A percentile compares a stretch with the other conserved stretches of the same genome.
Conservation (phyloP, 306 rosid species). For the Oxytropis ochrocephala region DNA sequence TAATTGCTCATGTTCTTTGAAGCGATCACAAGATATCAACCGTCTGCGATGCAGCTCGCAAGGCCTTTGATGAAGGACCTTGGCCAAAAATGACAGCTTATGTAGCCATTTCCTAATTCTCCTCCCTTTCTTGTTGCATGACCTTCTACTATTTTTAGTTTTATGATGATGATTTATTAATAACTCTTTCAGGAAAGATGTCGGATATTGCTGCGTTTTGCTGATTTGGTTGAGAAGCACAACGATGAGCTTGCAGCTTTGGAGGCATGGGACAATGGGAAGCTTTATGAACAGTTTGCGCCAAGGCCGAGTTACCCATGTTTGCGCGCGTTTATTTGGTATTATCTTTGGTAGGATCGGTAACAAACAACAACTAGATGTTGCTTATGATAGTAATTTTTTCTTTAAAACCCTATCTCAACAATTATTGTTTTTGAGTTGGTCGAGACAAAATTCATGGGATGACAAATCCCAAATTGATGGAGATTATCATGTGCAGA, state of each 20-base stretch:
- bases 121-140: neutral
- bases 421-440: constrained; percentile 32
- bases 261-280: constrained; percentile 90
- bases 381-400: neutral
- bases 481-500: constrained; percentile 74
- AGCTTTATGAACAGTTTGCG: constrained; percentile 71
- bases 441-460: constrained; percentile 99
- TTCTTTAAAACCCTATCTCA: neutral
- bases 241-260: constrained; percentile 70
- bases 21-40: constrained; percentile 71
- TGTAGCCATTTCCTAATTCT: constrained; percentile 30
- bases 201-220: constrained; percentile 67
- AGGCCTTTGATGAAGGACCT: constrained; percentile 95
- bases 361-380: neutral
- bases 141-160: neutral
- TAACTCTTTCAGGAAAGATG: constrained; percentile 59
- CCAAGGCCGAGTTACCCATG: constrained; percentile 47
- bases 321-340: constrained; percentile 59
- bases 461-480: constrained; percentile 73
- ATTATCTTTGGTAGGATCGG: constrained; percentile 71
- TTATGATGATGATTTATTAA: neutral
- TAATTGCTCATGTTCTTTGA: constrained; percentile 81
- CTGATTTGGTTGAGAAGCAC: constrained; percentile 83
- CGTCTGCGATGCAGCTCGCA: constrained; percentile 98
- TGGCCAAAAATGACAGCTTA: constrained; percentile 93